A percentile compares a stretch with the other conserved stretches of the same genome.
Conservation (phyloP, 139 green algal species). For the Volvox africanus region DNA sequence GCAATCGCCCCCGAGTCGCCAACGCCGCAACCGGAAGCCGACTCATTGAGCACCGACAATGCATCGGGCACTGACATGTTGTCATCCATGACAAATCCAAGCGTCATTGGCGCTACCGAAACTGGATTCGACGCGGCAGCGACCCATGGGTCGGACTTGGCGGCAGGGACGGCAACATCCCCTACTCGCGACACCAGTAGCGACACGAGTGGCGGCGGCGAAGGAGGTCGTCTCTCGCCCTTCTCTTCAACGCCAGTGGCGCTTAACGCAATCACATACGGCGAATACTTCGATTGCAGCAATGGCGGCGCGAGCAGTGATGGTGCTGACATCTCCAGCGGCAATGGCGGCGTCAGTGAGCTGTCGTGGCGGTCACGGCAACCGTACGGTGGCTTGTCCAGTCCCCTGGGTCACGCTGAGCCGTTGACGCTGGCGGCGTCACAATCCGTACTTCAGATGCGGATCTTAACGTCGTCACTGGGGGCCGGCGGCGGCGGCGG, state of each 20-base stretch:
- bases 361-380: background rate
- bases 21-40: background rate
- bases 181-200: too few relatives aligned
- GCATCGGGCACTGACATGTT: too few relatives aligned
- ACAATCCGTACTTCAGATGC: background rate
- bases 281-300: background rate
- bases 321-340: background rate
- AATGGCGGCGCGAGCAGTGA: background rate
- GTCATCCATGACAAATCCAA: too few relatives aligned
- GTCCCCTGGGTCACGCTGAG: background rate
- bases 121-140: too few relatives aligned
- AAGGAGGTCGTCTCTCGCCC: background rate
- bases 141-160: too few relatives aligned
- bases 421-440: constrained; percentile 34
- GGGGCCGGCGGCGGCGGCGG: background rate
- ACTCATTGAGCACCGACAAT: too few relatives aligned
- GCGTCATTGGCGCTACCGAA: too few relatives aligned
- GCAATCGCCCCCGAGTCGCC: too few relatives aligned
- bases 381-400: background rate
- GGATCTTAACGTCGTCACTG: background rate
- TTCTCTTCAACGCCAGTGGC: background rate
- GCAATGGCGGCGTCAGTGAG: background rate
- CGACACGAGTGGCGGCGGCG: background rate
- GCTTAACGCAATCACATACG: background rate
- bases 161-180: too few relatives aligned